Percentiles rank a stretch among this genome's conserved stretches.
Evolutionary conservation across 345 rosid species (phyloP).

Genomic region (Melastoma malabathricum): DNA sequence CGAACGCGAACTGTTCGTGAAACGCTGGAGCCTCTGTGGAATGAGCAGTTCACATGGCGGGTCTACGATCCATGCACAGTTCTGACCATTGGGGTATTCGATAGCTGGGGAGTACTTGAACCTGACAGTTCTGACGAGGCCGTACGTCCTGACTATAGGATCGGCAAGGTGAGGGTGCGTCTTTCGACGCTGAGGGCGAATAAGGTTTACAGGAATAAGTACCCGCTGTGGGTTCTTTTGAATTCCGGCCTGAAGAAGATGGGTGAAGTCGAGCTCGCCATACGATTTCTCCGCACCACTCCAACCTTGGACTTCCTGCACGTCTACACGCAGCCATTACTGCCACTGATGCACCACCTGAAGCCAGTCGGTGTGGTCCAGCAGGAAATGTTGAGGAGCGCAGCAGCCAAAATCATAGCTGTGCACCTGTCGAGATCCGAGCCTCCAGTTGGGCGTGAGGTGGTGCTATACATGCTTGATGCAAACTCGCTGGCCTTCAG

Average conservation of each 20-base stretch:
- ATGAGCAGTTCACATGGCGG: conserved; percentile 87
- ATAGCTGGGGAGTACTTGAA: conserved; percentile 46
- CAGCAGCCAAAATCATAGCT: conserved; percentile 41
- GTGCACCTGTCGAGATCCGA: conserved; percentile 62
- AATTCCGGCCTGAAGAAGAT: conserved; percentile 45
- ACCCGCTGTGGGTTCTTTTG: conserved; percentile 46
- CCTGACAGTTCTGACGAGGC: conserved; percentile 22
- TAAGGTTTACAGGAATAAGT: conserved; percentile 45
- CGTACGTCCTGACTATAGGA: conserved; percentile 46
- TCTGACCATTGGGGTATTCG: conserved; percentile 61
- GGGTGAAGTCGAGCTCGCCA: conserved; percentile 71
- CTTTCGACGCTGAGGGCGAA: conserved; percentile 57
- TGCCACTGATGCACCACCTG: conserved; percentile 72
- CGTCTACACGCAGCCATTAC: conserved; percentile 60
- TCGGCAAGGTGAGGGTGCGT: conserved; percentile 69
- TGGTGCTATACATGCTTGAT: conserved; percentile 64
- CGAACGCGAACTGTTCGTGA: conserved; percentile 74
- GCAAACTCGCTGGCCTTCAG: conserved; percentile 55
- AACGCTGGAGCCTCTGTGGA: conserved; percentile 73
- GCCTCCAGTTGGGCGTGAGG: conserved; percentile 53
- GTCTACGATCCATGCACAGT: conserved; percentile 85
- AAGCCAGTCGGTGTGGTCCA: conserved; percentile 52
- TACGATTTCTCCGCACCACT: conserved; percentile 50
- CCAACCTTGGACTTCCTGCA: conserved; percentile 68
- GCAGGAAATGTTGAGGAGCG: conserved; percentile 36